Evolutionary conservation across 2,329 filamentous ascomycete species (phyloP), one percentile per base, ranked within the genome.

Genomic region (Thielaviopsis cerberus): DNA sequence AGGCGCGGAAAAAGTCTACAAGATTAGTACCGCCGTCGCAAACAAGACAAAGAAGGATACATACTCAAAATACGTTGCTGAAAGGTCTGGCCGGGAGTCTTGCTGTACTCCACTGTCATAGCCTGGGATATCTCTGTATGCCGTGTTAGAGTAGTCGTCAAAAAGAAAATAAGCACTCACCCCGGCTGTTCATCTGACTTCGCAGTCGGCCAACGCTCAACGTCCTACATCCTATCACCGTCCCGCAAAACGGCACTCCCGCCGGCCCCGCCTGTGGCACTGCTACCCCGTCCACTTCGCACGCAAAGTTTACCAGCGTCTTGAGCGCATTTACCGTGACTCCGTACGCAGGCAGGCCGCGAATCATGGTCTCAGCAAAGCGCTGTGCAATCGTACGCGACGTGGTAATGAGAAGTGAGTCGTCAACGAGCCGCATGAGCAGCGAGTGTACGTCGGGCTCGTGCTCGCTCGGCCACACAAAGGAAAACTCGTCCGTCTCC

Each of bases 221-320:
- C 0, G 85, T 89, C 55, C 71, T 71, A 20, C 81, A 86, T 66
- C 95, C 74, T 64, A 98, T 88, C 17, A 81, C 69, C 50, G 81
- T 80, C 45, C 92, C 92, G 66, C 92, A 97, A 69, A 95, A 98
- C 0, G 91, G 88, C 67, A 98, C 97, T n/a, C 63, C 63, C 2
- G 64, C 59, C 0, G 64, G 64, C 1, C 68, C 64, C 45, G 80
- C 41, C 45, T 76, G 74, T 3, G 74, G 72, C 45, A 86, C 75
- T 27, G 71, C 68, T 7, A 67, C 66, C 0, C 76, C 80, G 27
- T 76, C 70, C 48, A 89, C 71, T 0, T 66, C 66, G 53, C 85
- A 72, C 22, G 85, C 79, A 67, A 97, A 97, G 68, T 95, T 98
- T 57, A 84, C 80, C 58, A 95, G 73, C 41, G 83, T 92, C 72